Evolutionary conservation across 306 rosid species (phyloP).

Genomic region (Vigna angularis): DNA sequence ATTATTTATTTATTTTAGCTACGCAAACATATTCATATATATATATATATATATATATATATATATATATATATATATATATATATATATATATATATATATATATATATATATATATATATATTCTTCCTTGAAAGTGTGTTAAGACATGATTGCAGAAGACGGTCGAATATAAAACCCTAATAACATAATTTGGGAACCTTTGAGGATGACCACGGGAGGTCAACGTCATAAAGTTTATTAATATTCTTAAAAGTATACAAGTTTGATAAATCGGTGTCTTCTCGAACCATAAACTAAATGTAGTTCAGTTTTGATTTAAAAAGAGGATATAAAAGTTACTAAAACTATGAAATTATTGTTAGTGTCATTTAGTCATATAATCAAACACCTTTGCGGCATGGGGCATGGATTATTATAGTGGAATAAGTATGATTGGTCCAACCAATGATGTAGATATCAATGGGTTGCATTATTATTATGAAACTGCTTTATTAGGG

Average conservation of each 20-base stretch:
- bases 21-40: no score
- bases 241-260: conserved; percentile 33
- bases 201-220: conserved; percentile 42
- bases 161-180: conserved; percentile 26
- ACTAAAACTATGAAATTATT: conserved; percentile 49
- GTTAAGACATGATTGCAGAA: no score
- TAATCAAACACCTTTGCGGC: conserved; percentile 44
- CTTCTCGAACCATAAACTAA: conserved; percentile 34
- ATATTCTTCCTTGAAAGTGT: no score
- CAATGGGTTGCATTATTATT: conserved; percentile 47
- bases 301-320: conserved; percentile 1
- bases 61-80: no score
- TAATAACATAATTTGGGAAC: conserved; percentile 32
- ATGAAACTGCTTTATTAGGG: conserved; percentile 45
- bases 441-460: conserved; percentile 61
- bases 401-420: conserved; percentile 50
- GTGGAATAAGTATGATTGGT: conserved; percentile 53
- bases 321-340: not conserved
- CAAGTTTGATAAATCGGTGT: conserved; percentile 28
- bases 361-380: conserved; percentile 52
- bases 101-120: no score
- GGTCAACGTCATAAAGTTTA: conserved; percentile 45
- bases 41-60: no score
- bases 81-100: no score
- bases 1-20: no score